These are phyloP conservation scores for Fraxinus xanthoxyloides DNA, from an alignment of 305 asterid genomes.

Conservation along the genomic window DNA sequence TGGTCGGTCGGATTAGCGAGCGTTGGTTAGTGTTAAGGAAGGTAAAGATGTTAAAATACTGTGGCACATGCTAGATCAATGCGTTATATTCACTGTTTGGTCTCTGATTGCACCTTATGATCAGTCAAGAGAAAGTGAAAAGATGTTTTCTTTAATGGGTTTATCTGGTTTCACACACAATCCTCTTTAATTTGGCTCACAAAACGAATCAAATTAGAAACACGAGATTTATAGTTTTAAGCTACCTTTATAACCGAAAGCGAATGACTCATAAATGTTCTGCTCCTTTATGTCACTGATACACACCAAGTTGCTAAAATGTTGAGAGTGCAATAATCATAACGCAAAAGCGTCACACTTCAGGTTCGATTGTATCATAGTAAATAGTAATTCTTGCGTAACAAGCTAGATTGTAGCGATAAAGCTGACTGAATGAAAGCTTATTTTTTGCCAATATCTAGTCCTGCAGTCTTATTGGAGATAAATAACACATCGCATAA, in stretches of 20 bases:
- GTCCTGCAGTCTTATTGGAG: neutral
- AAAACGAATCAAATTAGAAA: neutral
- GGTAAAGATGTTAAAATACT: neutral
- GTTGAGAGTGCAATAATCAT: neutral
- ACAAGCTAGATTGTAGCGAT: neutral
- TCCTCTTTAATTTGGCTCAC: neutral
- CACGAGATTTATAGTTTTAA: neutral
- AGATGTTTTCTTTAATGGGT: neutral
- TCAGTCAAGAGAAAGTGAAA: neutral
- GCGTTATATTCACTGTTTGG: neutral
- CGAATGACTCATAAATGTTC: neutral
- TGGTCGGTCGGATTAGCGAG: neutral
- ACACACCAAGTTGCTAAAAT: neutral
- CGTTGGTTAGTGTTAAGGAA: neutral
- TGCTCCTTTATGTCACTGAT: neutral
- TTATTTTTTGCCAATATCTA: neutral
- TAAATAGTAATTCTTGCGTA: neutral
- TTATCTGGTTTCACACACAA: neutral
- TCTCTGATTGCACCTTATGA: neutral
- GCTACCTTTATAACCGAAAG: neutral
- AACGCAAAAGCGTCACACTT: neutral
- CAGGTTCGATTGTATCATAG: neutral
- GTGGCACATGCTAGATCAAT: neutral
- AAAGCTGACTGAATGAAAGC: neutral
- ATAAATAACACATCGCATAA: neutral